Base-by-base conservation (phyloP, 306 rosid genomes). In the Luffa aegyptiaca region DNA sequence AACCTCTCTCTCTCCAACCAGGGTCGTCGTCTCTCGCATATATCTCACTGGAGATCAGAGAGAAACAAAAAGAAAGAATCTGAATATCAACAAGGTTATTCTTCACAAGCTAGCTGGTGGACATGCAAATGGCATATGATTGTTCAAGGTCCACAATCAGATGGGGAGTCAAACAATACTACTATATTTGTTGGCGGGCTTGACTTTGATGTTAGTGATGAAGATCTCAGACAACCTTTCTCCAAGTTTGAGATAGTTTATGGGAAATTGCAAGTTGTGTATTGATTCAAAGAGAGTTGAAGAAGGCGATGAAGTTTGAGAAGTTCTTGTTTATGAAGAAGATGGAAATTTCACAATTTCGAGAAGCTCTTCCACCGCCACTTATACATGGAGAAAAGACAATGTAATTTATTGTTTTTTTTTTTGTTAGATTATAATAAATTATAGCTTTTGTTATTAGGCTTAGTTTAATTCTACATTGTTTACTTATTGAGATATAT, bases 171-270 rank as follows among this genome's bases (percentile, higher is more conserved):
- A 12, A 94, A 82, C 86, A 95, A 92, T 88, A 95, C 96, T 36
- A 95, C 99, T 21, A 92, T 95, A 81, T 95, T 95, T 87, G 99
- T 95, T 82, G 99, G 99, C 44, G 99, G 99, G 74, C 97, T 95
- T 76, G 99, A 93, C 85, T 93, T 97, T 84, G 99, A 95, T 81
- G 90, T 87, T 39, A 81, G 83, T 79, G 99, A 95, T 78, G 97
- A 95, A 77, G 97, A 90, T 82, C 99, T 95, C 53, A 88, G 93
- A 86, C 99, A 90, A 70, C 90, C 96, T 44, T 95, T 95, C 88
- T 89, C 89, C 79, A 89, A 91, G 70, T 95, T 88, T 52, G 99
- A 91, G 70, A 90, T 95, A 86, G 78, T 93, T 80, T 95, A 97
- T 31, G 97, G 93, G 82, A 95, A 95, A 82, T 89, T 81, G 93